Conservation (phyloP, 2,329 filamentous ascomycete genomes). For the Clonostachys sp. region DNA sequence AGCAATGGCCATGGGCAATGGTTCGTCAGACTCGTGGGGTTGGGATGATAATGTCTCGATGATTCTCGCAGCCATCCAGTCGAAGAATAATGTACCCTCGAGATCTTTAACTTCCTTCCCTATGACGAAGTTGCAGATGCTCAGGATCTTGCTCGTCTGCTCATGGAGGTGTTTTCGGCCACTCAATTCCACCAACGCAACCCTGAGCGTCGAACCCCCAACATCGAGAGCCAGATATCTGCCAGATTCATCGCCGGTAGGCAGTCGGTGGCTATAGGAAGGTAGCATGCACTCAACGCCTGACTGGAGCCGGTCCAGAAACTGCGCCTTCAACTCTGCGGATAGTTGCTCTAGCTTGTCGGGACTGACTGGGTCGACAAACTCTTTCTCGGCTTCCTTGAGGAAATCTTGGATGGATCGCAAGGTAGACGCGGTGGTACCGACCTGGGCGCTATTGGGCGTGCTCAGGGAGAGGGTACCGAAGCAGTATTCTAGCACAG, state of each 20-base stretch:
- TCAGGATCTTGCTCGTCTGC: conserved; percentile 45
- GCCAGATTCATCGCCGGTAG: conserved; percentile 54
- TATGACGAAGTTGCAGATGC: conserved; percentile 52
- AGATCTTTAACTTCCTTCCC: conserved; percentile 49
- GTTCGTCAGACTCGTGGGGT: conserved; percentile 32
- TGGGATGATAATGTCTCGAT: conserved; percentile 44
- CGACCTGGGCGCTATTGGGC: conserved; percentile 9
- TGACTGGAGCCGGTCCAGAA: conserved; percentile 43
- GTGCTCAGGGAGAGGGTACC: conserved; percentile 27
- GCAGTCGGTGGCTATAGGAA: conserved; percentile 61
- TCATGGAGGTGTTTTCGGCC: conserved; percentile 32
- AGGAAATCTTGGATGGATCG: conserved; percentile 46
- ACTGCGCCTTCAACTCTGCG: conserved; percentile 46
- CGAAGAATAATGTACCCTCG: conserved; percentile 57
- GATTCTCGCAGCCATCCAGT: conserved; percentile 63
- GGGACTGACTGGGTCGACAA: conserved; percentile 42
- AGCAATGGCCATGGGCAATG: conserved; percentile 56
- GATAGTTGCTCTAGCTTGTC: conserved; percentile 42
- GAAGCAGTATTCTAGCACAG: conserved; percentile 51
- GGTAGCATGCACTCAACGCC: conserved; percentile 59
- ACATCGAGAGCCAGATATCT: conserved; percentile 61
- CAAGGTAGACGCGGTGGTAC: conserved; percentile 3
- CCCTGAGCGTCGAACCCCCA: conserved; percentile 63
- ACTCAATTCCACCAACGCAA: conserved; percentile 57
- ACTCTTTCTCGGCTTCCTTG: conserved; percentile 45